These are phyloP conservation scores for Penicillium lividum DNA, from an alignment of 495 filamentous ascomycete genomes.

Conservation along the genomic window DNA sequence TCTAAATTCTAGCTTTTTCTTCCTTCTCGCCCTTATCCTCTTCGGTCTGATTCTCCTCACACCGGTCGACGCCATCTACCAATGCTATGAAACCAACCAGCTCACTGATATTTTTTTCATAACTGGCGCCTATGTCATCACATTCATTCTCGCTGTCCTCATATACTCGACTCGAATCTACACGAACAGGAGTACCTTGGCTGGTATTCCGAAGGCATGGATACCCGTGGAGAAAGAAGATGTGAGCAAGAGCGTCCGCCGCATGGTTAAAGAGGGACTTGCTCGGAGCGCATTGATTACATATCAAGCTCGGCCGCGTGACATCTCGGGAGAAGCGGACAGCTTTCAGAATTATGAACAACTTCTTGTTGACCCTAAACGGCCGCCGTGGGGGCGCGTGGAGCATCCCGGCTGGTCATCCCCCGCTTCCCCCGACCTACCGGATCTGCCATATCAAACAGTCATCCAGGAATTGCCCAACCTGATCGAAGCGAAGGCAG, in stretches of 20 bases:
- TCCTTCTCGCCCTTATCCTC: conserved; percentile 71
- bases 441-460: conserved; percentile 74
- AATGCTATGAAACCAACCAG: conserved; percentile 63
- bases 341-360: conserved; percentile 31
- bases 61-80: conserved; percentile 80
- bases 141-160: conserved; percentile 67
- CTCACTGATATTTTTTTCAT: conserved; percentile 85
- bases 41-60: conserved; percentile 74
- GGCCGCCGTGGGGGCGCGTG: conserved; percentile 75
- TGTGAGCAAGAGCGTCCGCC: conserved; percentile 67
- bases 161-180: conserved; percentile 90
- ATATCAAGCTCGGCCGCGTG: conserved; percentile 71
- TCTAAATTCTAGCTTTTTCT: conserved; percentile 80
- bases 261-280: conserved; percentile 70
- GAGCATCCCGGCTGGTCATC: conserved; percentile 89
- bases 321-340: conserved; percentile 35
- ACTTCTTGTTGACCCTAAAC: conserved; percentile 37
- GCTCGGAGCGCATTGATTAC: conserved; percentile 78
- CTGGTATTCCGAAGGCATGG: conserved; percentile 80
- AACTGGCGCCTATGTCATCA: conserved; percentile 73
- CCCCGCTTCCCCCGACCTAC: conserved; percentile 68
- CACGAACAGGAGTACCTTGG: conserved; percentile 74
- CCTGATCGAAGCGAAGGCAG: conserved; percentile 89
- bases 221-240: conserved; percentile 78
- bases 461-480: conserved; percentile 89